Conservation (phyloP, 2,329 filamentous ascomycete species). For the Colletotrichum sp. region DNA sequence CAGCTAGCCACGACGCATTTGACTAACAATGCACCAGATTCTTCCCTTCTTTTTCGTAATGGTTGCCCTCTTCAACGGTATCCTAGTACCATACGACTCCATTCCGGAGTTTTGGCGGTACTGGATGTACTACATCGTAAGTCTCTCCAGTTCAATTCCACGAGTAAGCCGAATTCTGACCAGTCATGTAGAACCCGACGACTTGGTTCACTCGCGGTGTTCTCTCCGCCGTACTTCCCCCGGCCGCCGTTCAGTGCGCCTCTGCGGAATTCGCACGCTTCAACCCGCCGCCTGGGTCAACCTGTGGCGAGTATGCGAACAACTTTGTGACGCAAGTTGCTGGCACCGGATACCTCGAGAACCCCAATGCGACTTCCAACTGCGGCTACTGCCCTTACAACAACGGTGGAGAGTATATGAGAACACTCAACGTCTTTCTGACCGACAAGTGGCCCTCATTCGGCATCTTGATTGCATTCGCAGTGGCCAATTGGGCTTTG, state of each 20-base stretch:
- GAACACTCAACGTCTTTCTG: slow-evolving; percentile 53
- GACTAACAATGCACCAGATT: slow-evolving; percentile 37
- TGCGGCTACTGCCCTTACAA: slow-evolving; percentile 76
- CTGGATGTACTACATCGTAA: slow-evolving; percentile 29
- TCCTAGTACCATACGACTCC: slow-evolving; percentile 46
- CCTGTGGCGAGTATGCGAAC: slow-evolving; percentile 69
- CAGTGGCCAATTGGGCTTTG: slow-evolving; percentile 71
- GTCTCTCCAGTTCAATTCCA: background rate
- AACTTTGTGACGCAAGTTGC: slow-evolving; percentile 55
- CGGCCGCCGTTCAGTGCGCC: slow-evolving; percentile 43
- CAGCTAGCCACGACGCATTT: fast-evolving
- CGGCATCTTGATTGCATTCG: slow-evolving; percentile 75
- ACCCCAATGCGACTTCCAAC: slow-evolving; percentile 58
- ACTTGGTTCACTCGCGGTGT: slow-evolving; percentile 18
- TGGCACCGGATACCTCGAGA: slow-evolving; percentile 63
- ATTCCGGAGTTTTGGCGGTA: slow-evolving; percentile 45
- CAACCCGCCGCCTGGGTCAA: slow-evolving; percentile 66
- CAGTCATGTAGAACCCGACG: background rate
- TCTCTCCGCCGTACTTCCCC: slow-evolving; percentile 15
- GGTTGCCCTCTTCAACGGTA: slow-evolving; percentile 78
- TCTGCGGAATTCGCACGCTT: slow-evolving; percentile 45
- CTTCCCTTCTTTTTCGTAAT: slow-evolving; percentile 84
- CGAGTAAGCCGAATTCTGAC: background rate
- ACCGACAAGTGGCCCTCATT: slow-evolving; percentile 70
- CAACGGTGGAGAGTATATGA: slow-evolving; percentile 65